Evolutionary conservation across 2,329 filamentous ascomycete genomes (phyloP).

Genomic region (Rhexocercosporidium sp.): DNA sequence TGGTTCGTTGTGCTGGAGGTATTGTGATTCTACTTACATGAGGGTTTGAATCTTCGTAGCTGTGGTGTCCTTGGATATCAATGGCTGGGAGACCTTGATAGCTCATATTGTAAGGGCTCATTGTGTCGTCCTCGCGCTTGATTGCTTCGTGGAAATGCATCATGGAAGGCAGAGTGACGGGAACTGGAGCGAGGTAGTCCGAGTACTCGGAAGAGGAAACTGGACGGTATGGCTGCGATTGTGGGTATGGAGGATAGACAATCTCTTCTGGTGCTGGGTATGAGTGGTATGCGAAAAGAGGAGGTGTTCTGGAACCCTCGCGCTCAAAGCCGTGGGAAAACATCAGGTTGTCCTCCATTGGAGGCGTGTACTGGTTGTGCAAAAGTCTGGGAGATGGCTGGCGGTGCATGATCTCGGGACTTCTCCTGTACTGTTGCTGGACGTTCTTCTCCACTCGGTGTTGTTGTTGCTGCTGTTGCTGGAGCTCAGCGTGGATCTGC

Average conservation of each 20-base stretch:
- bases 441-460: conserved; percentile 23
- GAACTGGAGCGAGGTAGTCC: conserved; percentile 61
- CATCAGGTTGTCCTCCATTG: conserved; percentile 71
- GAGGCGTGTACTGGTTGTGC: conserved; percentile 64
- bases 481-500: conserved; percentile 54
- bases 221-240: conserved; percentile 57
- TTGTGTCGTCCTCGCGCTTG: conserved; percentile 69
- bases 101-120: conserved; percentile 67
- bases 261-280: conserved; percentile 71
- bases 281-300: conserved; percentile 70
- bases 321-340: conserved; percentile 70
- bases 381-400: conserved; percentile 48
- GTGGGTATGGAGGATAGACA: conserved; percentile 63
- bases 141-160: conserved; percentile 66
- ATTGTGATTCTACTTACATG: conserved; percentile 68
- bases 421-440: conserved; percentile 39
- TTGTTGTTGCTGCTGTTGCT: conserved; percentile 43
- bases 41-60: conserved; percentile 71
- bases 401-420: conserved; percentile 43
- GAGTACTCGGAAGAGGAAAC: conserved; percentile 54
- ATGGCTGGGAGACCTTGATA: conserved; percentile 68
- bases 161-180: conserved; percentile 68
- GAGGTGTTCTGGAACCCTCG: conserved; percentile 73
- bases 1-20: not conserved
- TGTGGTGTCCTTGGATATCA: conserved; percentile 63